Percentiles rank a stretch among this genome's conserved stretches.
phyloP scores from a whole-genome alignment of 371 early-diverging fungal genomes.

The Circinella minor region DNA sequence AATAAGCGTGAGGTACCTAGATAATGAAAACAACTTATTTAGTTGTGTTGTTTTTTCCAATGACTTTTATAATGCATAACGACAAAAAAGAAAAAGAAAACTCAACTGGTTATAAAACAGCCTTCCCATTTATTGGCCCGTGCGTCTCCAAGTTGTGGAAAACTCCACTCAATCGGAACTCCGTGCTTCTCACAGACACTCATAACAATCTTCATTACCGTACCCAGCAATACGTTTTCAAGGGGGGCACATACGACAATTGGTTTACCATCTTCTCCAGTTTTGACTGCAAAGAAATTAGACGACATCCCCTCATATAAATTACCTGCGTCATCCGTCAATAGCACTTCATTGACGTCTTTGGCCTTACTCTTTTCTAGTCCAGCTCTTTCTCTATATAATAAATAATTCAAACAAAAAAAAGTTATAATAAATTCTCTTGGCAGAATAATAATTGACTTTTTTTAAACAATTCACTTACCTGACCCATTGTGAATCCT shows the following conservation, averaged over 20 bases:
- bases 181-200: conserved; percentile 49
- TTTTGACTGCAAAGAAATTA: conserved; percentile 60
- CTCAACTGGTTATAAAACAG: conserved; percentile 64
- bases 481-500: conserved; percentile 73
- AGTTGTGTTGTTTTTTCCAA: not conserved
- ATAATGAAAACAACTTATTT: conserved; percentile 2
- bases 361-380: conserved; percentile 41
- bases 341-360: conserved; percentile 60
- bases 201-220: conserved; percentile 60
- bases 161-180: conserved; percentile 51
- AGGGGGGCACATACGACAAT: conserved; percentile 59
- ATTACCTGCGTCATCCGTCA: conserved; percentile 50
- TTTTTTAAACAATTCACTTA: conserved; percentile 15
- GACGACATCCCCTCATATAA: conserved; percentile 71
- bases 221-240: conserved; percentile 62
- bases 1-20: conserved; percentile 58
- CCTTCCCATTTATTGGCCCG: conserved; percentile 56
- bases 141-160: conserved; percentile 51
- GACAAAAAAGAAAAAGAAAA: not conserved
- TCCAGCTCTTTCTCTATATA: conserved; percentile 38
- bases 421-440: not conserved
- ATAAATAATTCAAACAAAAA: not conserved
- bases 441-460: no score
- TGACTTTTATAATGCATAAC: not conserved
- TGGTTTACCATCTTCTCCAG: conserved; percentile 23